Evolutionary conservation across 768 basidiomycete species (phyloP).

Genomic region (Kwoniella sp.): DNA sequence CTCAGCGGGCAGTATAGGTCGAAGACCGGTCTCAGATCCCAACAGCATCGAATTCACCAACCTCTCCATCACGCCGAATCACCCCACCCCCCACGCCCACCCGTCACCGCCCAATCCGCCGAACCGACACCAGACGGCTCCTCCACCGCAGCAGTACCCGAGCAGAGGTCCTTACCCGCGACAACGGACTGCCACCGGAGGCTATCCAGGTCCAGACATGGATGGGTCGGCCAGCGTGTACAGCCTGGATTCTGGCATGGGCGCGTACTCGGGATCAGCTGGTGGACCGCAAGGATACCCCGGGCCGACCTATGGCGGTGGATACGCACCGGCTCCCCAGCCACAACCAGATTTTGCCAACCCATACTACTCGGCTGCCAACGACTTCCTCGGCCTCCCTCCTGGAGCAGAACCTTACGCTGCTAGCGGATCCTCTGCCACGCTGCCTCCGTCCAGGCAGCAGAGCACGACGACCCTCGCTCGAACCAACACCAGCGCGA

Average conservation of each 20-base stretch:
- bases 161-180: slow-evolving; percentile 16
- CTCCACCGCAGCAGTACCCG: slow-evolving; percentile 6
- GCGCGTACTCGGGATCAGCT: slow-evolving; percentile 34
- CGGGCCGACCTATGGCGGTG: slow-evolving; percentile 17
- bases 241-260: slow-evolving; percentile 46
- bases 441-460: slow-evolving; percentile 24
- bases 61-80: slow-evolving; percentile 12
- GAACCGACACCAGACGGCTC: slow-evolving; percentile 18
- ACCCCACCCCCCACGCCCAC: slow-evolving; percentile 1
- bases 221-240: slow-evolving; percentile 43
- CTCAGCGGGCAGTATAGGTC: slow-evolving; percentile 22
- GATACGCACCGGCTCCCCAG: slow-evolving; percentile 11
- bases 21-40: slow-evolving; percentile 37
- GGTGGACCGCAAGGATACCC: slow-evolving; percentile 9
- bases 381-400: slow-evolving; percentile 46
- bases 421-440: slow-evolving; percentile 20
- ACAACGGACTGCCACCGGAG: slow-evolving; percentile 19
- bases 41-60: slow-evolving; percentile 35
- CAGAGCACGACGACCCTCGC: slow-evolving; percentile 27
- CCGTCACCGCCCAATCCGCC: slow-evolving; percentile 18
- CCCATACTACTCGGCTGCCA: slow-evolving; percentile 49
- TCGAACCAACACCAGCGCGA: slow-evolving; percentile 40
- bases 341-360: slow-evolving; percentile 40
- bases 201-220: slow-evolving; percentile 18
- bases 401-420: slow-evolving; percentile 17